Percentiles rank a stretch among this genome's conserved stretches.
phyloP scores from a whole-genome alignment of 208 protist species.

The Naegleria gruberi region DNA sequence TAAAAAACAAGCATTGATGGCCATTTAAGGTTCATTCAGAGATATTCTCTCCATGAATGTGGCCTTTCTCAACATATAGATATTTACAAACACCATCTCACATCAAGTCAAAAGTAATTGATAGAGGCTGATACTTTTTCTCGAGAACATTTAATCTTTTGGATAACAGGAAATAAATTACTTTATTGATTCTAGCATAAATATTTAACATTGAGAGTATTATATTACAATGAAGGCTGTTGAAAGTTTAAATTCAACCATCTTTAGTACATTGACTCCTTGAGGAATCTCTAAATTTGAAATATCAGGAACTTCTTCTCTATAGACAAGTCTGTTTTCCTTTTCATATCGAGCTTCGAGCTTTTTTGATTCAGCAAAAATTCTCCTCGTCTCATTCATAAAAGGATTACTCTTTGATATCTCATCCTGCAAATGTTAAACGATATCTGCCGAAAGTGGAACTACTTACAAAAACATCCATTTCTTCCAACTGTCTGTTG shows the following conservation, averaged over 20 bases:
- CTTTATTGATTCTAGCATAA: no score
- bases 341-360: background rate
- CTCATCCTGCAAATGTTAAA: background rate
- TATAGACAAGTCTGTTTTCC: conserved; percentile 11
- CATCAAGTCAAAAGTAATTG: no score
- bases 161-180: background rate
- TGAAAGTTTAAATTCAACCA: background rate
- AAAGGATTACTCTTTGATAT: background rate
- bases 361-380: conserved; percentile 8
- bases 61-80: no score
- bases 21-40: no score
- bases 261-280: background rate
- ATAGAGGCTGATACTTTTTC: no score
- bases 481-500: background rate
- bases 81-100: no score
- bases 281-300: background rate
- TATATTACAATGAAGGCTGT: conserved; percentile 2
- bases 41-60: no score
- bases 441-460: background rate
- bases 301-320: background rate
- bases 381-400: background rate
- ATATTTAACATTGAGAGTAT: no score
- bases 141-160: no score
- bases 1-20: no score
- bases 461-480: background rate